Base-by-base conservation (phyloP, 768 basidiomycete genomes). In the Tulasnella sp. region DNA sequence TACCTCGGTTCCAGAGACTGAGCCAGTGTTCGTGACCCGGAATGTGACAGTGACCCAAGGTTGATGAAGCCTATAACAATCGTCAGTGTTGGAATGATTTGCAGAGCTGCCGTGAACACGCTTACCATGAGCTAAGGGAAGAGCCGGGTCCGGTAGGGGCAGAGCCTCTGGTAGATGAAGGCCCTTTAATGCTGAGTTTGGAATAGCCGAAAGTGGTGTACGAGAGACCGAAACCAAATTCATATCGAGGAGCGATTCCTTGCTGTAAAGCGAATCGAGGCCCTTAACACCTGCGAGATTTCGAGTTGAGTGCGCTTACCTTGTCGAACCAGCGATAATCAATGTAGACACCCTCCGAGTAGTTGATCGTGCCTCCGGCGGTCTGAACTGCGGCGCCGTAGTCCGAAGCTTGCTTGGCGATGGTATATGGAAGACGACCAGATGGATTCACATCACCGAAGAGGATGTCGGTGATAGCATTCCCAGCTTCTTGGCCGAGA, bases 401-500 rank as follows among this genome's bases (percentile, higher is more conserved):
- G 72, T 83, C 82, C 9, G 66, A n/a, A 8, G 75, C 32, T 11
- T 75, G 35, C 76, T 81, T 80, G 22, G 81, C 81, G 52, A 82
- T 80, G 11, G 82, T 82, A 76, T 80, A 83, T 5, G 82, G 82
- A 9, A 83, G 75, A 29, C 79, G 74, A 5, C 78, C 82, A 11
- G 80, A 80, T 0, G 93, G 94, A 77, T 92, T 94, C 78, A 87
- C 88, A 26, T 80, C 80, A 0, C 92, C 94, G 74, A 87, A 93
- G 5, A 95, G 78, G 19, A 96, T 84, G 76, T 94, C 92, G 16
- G 89, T 85, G 19, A 95, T 83, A 37, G 76, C 68, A 70, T 77
- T 76, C 16, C 92, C 92, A 0, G 89, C 87, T 80, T 95, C 91
- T 77, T 90, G 88, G 22, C 93, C 93, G n/a, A 83, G 84, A 26